phyloP scores from a whole-genome alignment of 441 rosid genomes.

The Adansonia gregorii region DNA sequence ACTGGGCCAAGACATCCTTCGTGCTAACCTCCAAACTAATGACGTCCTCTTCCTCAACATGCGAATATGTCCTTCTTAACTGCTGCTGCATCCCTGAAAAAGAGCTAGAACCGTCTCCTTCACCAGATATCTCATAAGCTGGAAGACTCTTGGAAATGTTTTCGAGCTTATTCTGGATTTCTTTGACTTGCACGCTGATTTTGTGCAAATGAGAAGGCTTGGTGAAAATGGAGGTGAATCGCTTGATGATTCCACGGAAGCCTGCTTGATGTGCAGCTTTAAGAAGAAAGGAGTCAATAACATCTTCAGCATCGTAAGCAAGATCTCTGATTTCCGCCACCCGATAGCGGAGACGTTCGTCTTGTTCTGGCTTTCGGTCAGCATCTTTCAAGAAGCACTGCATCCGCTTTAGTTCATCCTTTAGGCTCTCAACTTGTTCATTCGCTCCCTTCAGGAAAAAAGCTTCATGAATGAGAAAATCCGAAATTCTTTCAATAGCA shows the following conservation, averaged over 20 bases:
- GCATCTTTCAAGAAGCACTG: slow-evolving; percentile 28
- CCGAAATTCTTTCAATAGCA: slow-evolving; percentile 3
- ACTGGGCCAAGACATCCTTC: background rate
- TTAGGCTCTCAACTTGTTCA: slow-evolving; percentile 10
- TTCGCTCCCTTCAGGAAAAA: slow-evolving; percentile 10
- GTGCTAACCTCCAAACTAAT: background rate
- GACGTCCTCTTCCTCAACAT: background rate
- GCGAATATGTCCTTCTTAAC: slow-evolving; percentile 3
- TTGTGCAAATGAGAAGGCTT: background rate
- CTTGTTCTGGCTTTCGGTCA: slow-evolving; percentile 6
- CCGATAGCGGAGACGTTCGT: background rate
- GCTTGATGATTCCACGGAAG: background rate
- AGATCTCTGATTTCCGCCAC: slow-evolving; percentile 28
- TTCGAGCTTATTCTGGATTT: background rate
- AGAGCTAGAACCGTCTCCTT: background rate
- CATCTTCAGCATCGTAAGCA: slow-evolving; percentile 33
- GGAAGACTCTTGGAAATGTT: background rate
- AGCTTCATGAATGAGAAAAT: slow-evolving; percentile 27
- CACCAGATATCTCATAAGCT: background rate
- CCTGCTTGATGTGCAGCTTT: slow-evolving; percentile 1
- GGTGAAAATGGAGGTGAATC: slow-evolving; percentile 18
- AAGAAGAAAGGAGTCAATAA: slow-evolving; percentile 20
- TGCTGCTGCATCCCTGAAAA: background rate
- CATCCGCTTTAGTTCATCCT: slow-evolving; percentile 26
- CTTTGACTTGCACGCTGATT: background rate